These are phyloP conservation scores for Trypanosoma conorhini DNA, from an alignment of 208 protist genomes.

Conservation along the genomic window DNA sequence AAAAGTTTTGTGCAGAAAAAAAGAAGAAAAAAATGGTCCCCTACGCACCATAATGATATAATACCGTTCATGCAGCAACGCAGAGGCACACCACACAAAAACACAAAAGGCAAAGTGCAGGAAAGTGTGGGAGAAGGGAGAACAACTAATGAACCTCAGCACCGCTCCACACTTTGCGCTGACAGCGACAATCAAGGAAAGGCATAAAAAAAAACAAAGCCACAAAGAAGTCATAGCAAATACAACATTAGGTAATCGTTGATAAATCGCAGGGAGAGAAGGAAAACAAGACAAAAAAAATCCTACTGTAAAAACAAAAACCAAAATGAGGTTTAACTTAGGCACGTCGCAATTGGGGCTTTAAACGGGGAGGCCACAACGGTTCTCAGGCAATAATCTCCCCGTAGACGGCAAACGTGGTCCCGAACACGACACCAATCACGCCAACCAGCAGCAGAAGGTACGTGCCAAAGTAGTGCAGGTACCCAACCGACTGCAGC, in stretches of 20 bases:
- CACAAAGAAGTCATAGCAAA: neutral
- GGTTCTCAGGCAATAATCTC: neutral
- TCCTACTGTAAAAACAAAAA: too few species aligned
- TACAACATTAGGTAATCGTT: neutral
- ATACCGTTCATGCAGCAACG: too few species aligned
- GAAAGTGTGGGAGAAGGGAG: too few species aligned
- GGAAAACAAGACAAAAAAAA: neutral
- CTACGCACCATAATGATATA: too few species aligned
- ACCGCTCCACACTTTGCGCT: slow-evolving; percentile 51
- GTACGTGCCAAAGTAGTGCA: slow-evolving; percentile 52
- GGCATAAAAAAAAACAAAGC: neutral
- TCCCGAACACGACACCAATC: slow-evolving; percentile 59
- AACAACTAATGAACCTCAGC: too few species aligned
- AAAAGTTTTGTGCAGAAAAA: too few species aligned
- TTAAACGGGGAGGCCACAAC: neutral
- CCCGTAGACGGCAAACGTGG: slow-evolving; percentile 47
- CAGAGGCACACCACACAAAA: too few species aligned
- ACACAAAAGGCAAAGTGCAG: too few species aligned
- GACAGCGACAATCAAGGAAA: slow-evolving; percentile 19
- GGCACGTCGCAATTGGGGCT: too few species aligned
- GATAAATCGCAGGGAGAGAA: neutral
- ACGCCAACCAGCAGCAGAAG: slow-evolving; percentile 52
- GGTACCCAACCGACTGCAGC: slow-evolving; percentile 31
- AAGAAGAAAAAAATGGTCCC: too few species aligned
- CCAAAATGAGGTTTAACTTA: too few species aligned